Conservation (phyloP, 2,329 filamentous ascomycete genomes). For the Aspergillus sp. region DNA sequence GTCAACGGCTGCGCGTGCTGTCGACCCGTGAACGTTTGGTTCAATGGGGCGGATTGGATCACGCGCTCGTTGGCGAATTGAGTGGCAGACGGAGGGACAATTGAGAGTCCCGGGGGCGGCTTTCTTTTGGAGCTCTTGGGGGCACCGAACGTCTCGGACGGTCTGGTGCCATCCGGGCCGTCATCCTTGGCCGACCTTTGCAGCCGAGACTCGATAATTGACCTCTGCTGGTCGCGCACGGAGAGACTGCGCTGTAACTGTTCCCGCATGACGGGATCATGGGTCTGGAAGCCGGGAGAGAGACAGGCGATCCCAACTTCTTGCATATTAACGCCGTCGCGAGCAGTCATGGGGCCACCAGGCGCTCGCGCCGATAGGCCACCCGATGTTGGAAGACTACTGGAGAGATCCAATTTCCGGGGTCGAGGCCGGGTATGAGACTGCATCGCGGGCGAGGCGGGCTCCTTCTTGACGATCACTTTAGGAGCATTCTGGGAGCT, state of each 20-base stretch:
- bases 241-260: constrained; percentile 92
- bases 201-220: constrained; percentile 87
- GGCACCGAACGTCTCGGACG: constrained; percentile 47
- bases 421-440: constrained; percentile 56
- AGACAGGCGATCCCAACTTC: constrained; percentile 92
- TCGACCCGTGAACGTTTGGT: constrained; percentile 92
- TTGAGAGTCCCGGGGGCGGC: constrained; percentile 83
- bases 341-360: constrained; percentile 66
- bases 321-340: constrained; percentile 79
- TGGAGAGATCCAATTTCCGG: constrained; percentile 47
- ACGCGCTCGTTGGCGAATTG: constrained; percentile 92
- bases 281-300: constrained; percentile 92
- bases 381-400: constrained; percentile 44
- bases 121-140: constrained; percentile 46
- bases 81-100: constrained; percentile 89
- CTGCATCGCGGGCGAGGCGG: constrained; percentile 75
- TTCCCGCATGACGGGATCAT: constrained; percentile 95
- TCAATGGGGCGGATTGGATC: constrained; percentile 91
- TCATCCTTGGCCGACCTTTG: constrained; percentile 85
- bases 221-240: constrained; percentile 88
- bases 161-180: constrained; percentile 59
- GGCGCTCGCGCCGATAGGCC: constrained; percentile 65
- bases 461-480: constrained; percentile 96
- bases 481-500: constrained; percentile 58
- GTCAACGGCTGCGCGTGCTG: constrained; percentile 75